These are phyloP conservation scores for Venturia pyrina DNA, from an alignment of 2,329 filamentous ascomycete species.

Conservation along the genomic window DNA sequence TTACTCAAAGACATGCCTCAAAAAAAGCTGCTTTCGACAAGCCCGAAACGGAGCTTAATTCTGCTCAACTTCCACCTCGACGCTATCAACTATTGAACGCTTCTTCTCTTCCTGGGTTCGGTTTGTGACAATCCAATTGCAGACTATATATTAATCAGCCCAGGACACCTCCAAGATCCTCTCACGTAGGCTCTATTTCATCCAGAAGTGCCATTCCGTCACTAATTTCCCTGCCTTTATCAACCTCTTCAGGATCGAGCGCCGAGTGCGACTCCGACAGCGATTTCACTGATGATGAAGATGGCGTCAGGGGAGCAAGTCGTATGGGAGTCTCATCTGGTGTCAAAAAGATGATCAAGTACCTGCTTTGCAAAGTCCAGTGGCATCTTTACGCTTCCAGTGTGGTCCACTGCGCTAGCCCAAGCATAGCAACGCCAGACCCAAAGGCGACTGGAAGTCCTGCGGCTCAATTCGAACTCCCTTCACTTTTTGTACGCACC, in stretches of 20 bases:
- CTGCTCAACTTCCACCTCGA: not conserved
- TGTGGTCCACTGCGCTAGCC: not conserved
- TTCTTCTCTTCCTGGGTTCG: not conserved
- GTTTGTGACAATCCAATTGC: not conserved
- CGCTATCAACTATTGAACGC: not conserved
- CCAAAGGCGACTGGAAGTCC: not conserved
- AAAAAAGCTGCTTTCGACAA: not conserved
- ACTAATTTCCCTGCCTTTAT: not conserved
- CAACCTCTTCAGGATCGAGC: not conserved
- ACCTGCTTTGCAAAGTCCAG: not conserved
- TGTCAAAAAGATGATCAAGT: conserved; percentile 2
- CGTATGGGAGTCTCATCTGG: not conserved
- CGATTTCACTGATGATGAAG: conserved; percentile 1
- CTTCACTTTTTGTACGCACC: not conserved
- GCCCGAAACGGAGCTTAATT: not conserved
- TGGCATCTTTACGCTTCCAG: conserved; percentile 2
- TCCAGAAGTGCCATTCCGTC: not conserved
- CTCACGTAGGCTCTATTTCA: not conserved
- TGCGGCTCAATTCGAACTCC: not conserved
- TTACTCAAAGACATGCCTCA: not conserved
- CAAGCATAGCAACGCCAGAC: not conserved
- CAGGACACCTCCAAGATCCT: not conserved
- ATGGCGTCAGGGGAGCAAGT: not conserved
- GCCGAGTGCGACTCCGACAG: not conserved
- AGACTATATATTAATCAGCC: not conserved